phyloP scores from a whole-genome alignment of 2,329 filamentous ascomycete genomes.

The Aspergillus latus region DNA sequence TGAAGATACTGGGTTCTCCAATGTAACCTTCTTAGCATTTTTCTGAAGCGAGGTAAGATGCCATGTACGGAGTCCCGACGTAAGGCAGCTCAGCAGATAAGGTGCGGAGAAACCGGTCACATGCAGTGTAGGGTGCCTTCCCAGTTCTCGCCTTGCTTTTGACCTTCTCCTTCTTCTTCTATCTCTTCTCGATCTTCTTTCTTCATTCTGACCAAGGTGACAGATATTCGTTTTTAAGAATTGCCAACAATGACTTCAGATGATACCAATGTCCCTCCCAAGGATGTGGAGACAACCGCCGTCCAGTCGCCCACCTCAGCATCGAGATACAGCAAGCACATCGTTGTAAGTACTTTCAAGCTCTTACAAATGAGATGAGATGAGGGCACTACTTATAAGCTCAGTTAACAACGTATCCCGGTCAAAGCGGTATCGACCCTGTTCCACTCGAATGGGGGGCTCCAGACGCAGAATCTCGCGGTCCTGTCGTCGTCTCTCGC shows the following conservation, averaged over 20 bases:
- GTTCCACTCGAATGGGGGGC: slow-evolving; percentile 85
- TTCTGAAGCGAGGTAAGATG: not conserved
- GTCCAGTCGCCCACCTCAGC: slow-evolving; percentile 24
- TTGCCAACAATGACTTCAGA: slow-evolving; percentile 24
- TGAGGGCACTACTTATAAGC: slow-evolving; percentile 14
- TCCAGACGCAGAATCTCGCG: slow-evolving; percentile 69
- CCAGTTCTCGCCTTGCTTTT: slow-evolving; percentile 11
- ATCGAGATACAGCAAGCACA: slow-evolving; percentile 35
- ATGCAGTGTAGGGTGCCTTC: slow-evolving; percentile 10
- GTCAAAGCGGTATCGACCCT: slow-evolving; percentile 92
- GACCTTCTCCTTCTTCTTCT: slow-evolving; percentile 1
- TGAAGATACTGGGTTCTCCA: not conserved
- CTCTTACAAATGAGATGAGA: not conserved
- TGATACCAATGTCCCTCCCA: slow-evolving; percentile 16
- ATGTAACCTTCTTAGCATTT: not conserved
- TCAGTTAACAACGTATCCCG: slow-evolving; percentile 77
- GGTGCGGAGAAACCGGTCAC: slow-evolving; percentile 29
- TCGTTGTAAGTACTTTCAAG: slow-evolving; percentile 29
- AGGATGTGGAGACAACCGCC: slow-evolving; percentile 20
- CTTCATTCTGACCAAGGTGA: not conserved
- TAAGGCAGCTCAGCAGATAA: slow-evolving; percentile 24
- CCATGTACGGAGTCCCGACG: slow-evolving; percentile 4
- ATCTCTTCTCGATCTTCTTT: not conserved
- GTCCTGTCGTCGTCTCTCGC: slow-evolving; percentile 77
- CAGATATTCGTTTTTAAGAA: not conserved